Evolutionary conservation across 163 green algal species (phyloP), one percentile per base, ranked within the genome.

Genomic region (Picocystis sp.): DNA sequence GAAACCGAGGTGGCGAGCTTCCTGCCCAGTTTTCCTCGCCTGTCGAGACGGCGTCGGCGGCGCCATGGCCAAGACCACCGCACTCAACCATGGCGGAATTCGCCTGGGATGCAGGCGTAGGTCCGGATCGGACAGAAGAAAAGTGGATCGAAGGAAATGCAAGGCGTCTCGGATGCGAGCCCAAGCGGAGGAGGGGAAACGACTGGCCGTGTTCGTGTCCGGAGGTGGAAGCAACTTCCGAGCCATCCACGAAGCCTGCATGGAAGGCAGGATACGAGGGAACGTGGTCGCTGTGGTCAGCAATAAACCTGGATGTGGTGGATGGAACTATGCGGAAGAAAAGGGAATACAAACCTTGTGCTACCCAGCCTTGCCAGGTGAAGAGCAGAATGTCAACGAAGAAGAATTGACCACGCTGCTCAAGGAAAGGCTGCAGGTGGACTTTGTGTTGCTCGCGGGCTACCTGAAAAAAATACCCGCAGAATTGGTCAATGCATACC

Each of bases 171-270:
- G 29, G 5, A 38, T 38, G 5, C 8, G 8, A 5, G 29, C 29
- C 5, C 29, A 38, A 38, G 29, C 5, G 29, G 29, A 38, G 8
- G 5, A 38, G 29, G 29, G 8, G 29, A 38, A 38, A 38, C 29
- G 47, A 9, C 67, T 97, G 2, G 89, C 87, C 2, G 65, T 96
- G 2, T 98, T 97, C 66, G 87, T 96, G 1, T 95, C 84, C 3
- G 89, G 89, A 12, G 87, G 89, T 21, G 89, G 89, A 14, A 93
- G 78, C 34, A 98, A 98, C 62, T 87, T 96, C 51, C 78, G 75
- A 34, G 80, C 86, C 14, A 89, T 98, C n/a, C 81, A 95, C 44
- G 65, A 65, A 21, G 76, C 81, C n/a, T 84, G 76, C 46, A 48
- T 74, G 5, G 63, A 76, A 11, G 85, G 85, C 2, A 47, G 44